Base-by-base conservation (phyloP, 148 eudicot species). In the Agrostemma githago region DNA sequence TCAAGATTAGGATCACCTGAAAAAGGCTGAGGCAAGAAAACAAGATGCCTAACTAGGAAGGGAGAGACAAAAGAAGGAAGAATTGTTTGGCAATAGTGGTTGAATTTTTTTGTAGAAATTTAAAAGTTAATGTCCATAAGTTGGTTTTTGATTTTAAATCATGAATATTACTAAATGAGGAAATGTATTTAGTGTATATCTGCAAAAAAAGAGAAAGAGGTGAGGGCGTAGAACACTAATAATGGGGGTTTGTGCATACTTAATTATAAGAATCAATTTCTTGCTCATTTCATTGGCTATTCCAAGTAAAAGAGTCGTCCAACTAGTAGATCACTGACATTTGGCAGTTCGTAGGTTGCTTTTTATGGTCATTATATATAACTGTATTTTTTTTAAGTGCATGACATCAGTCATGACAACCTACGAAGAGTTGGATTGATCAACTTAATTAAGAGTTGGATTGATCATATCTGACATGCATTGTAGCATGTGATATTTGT, bases 271-370 rank as follows among this genome's bases (percentile, higher is more conserved):
- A 69, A 79, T 69, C 65, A 54, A 70, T 79, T 68, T 62, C 70
- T 69, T 40, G 15, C 53, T 73, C 64, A 63, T 70, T 37, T n/a
- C 40, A 79, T 79, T 79, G 82, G 82, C 37, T 56, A 21, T 16
- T 26, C 43, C 66, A 74, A 74, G 78, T 79, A 74, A 79, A 79
- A 79, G 78, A 74, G 60, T 54, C 12, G 39, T 79, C 65, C 38
- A 41, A 12, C 82, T 70, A 74, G 71, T 74, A 79, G 82, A 79
- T 79, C 82, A 74, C 19, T 41, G 71, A 79, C 82, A 71, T 74
- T 70, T 79, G 82, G 82, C 82, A 11, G 7, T 74, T 79, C 75
- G 65, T 74, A 74, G 66, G 82, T 79, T 79, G 78, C 78, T 62
- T 64, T 74, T 71, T 74, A 21, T 69, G 66, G 71, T 21, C 57